A percentile compares a stretch with the other conserved stretches of the same genome.
These are phyloP conservation scores for Calonectria multiphialidica DNA, from an alignment of 2,329 filamentous ascomycete genomes.

Conservation along the genomic window DNA sequence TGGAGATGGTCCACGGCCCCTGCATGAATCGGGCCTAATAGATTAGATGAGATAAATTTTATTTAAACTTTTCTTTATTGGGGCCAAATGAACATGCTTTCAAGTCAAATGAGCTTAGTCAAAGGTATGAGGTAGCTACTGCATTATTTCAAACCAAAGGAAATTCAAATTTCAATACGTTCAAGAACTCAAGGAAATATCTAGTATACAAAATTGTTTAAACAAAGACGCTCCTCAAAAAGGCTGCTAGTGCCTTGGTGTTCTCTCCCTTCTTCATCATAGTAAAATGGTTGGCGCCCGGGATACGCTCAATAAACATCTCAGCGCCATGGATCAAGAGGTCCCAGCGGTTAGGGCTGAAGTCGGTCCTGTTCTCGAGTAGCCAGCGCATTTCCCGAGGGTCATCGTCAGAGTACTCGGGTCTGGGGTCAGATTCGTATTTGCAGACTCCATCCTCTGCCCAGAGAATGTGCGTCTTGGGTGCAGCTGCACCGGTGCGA, in stretches of 20 bases:
- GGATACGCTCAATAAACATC: constrained; percentile 7
- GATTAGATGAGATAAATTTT: neutral
- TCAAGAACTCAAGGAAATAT: neutral
- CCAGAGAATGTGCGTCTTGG: constrained; percentile 6
- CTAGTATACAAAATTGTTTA: neutral
- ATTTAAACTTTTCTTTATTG: neutral
- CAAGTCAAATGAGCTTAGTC: too few relatives aligned
- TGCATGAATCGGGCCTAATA: neutral
- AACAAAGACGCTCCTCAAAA: neutral
- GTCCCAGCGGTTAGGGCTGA: constrained; percentile 17
- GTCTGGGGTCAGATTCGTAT: neutral
- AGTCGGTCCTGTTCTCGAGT: constrained; percentile 14
- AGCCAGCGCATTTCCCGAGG: constrained; percentile 11
- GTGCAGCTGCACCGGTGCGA: neutral
- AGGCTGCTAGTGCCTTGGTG: constrained; percentile 3
- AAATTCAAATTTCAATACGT: neutral
- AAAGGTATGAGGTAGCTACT: too few relatives aligned
- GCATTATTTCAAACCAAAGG: neutral
- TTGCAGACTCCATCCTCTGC: constrained; percentile 9
- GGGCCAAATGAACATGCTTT: neutral
- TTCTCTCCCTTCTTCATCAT: constrained; percentile 23
- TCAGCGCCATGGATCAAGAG: constrained; percentile 1
- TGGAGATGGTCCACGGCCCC: too few relatives aligned
- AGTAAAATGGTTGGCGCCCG: constrained; percentile 22
- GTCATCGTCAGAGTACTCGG: neutral